Percentiles rank a stretch among this genome's conserved stretches.
Conservation (phyloP, 1,139 yeast species). For the Candida sanyaensis region DNA sequence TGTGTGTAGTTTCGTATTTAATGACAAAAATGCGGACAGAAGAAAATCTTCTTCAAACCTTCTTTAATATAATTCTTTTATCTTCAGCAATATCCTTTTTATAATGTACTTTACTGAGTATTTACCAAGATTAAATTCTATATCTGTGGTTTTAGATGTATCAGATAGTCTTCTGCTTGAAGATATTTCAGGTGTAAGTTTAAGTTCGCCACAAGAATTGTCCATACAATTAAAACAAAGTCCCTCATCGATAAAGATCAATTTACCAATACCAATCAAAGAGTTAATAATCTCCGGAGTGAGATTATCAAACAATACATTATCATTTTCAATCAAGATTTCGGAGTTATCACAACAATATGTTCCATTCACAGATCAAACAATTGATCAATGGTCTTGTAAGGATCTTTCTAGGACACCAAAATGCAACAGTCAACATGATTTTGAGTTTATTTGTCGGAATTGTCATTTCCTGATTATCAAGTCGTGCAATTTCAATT, state of each 20-base stretch:
- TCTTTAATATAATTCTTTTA: background rate
- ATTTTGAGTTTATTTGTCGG: constrained; percentile 36
- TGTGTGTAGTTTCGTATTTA: too few species aligned
- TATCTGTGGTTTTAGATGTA: constrained; percentile 30
- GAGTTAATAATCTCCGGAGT: constrained; percentile 9
- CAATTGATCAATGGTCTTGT: constrained; percentile 41
- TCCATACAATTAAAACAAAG: background rate
- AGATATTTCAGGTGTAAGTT: background rate
- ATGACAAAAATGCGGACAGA: too few species aligned
- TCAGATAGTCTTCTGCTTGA: constrained; percentile 2
- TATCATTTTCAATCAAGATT: constrained; percentile 13
- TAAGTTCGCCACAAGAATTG: background rate
- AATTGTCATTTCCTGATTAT: constrained; percentile 30
- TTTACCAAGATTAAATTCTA: constrained; percentile 37
- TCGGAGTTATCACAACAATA: constrained; percentile 8
- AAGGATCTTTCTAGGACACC: constrained; percentile 40
- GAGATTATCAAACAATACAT: constrained; percentile 8
- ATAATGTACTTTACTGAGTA: constrained; percentile 39
- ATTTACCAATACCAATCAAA: constrained; percentile 4
- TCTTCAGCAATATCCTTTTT: background rate
- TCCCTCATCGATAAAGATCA: background rate
- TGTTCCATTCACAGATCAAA: constrained; percentile 23
- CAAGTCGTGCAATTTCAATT: constrained; percentile 26
- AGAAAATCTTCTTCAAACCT: background rate
- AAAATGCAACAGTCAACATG: constrained; percentile 21